Percentiles rank a stretch among this genome's conserved stretches.
Conservation (phyloP, 1,284 basidiomycete genomes). For the Phylloboletellus chloephorus region DNA sequence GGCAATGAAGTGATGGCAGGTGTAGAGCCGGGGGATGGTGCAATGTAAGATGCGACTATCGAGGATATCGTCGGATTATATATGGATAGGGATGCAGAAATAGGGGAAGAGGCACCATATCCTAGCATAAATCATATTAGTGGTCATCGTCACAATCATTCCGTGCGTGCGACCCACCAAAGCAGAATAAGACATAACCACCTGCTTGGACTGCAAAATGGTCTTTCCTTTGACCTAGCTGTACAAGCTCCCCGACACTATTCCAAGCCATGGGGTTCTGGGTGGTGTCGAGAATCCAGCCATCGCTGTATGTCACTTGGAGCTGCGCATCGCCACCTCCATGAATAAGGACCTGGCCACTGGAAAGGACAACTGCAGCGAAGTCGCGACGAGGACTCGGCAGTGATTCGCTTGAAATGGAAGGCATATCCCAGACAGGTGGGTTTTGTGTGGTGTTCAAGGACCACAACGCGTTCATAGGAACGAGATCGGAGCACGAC, state of each 20-base stretch:
- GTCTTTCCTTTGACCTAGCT: conserved; percentile 60
- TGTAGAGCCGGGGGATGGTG: conserved; percentile 25
- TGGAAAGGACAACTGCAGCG: conserved; percentile 49
- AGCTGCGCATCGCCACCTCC: conserved; percentile 66
- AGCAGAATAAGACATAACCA: conserved; percentile 65
- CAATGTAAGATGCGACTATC: conserved; percentile 29
- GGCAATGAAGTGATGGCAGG: conserved; percentile 27
- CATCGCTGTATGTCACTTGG: conserved; percentile 57
- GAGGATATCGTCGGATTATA: conserved; percentile 42
- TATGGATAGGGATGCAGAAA: conserved; percentile 46
- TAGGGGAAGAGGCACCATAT: conserved; percentile 42
- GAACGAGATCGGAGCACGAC: conserved; percentile 42
- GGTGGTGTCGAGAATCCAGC: conserved; percentile 68
- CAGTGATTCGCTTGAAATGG: conserved; percentile 36
- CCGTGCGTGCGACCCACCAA: conserved; percentile 50
- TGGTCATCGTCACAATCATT: not conserved
- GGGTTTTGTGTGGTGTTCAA: conserved; percentile 53
- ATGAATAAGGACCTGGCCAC: conserved; percentile 62
- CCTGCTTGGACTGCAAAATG: conserved; percentile 65
- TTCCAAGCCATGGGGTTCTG: conserved; percentile 55
- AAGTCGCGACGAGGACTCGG: conserved; percentile 68
- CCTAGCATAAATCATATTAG: conserved; percentile 39
- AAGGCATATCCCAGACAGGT: conserved; percentile 48
- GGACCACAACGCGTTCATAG: conserved; percentile 57
- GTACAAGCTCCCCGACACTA: conserved; percentile 43